These are phyloP conservation scores for Serendipita sp. DNA, from an alignment of 768 basidiomycete species.

Conservation along the genomic window DNA sequence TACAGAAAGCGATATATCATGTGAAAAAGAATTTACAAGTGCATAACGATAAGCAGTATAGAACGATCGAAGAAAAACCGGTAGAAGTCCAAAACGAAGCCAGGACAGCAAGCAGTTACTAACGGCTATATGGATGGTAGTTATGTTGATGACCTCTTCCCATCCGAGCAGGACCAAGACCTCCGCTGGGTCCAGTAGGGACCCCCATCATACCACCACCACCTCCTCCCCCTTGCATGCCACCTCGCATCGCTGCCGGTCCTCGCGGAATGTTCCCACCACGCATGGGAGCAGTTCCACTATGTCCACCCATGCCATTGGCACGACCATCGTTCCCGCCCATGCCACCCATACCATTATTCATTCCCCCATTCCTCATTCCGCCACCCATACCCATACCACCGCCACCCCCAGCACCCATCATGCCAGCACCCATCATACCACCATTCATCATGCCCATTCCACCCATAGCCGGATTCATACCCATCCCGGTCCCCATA, in stretches of 20 bases:
- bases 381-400: slow-evolving; percentile 13
- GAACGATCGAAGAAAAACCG: not conserved
- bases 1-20: too few species aligned
- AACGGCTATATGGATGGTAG: slow-evolving; percentile 3
- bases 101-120: not conserved
- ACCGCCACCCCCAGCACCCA: slow-evolving; percentile 21
- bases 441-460: slow-evolving; percentile 24
- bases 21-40: not conserved
- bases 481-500: slow-evolving; percentile 12
- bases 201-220: not conserved
- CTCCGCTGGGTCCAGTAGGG: not conserved
- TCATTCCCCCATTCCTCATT: slow-evolving; percentile 13
- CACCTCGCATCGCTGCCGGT: slow-evolving; percentile 3
- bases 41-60: not conserved
- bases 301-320: slow-evolving; percentile 16
- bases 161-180: slow-evolving; percentile 3
- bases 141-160: slow-evolving; percentile 2
- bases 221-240: slow-evolving; percentile 7
- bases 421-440: slow-evolving; percentile 29
- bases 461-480: slow-evolving; percentile 15
- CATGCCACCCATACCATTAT: slow-evolving; percentile 18
- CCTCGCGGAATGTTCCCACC: slow-evolving; percentile 22
- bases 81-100: not conserved
- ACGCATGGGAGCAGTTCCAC: slow-evolving; percentile 21
- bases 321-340: slow-evolving; percentile 20